Base-by-base conservation (phyloP, 148 eudicot species). In the Simmondsia chinensis region DNA sequence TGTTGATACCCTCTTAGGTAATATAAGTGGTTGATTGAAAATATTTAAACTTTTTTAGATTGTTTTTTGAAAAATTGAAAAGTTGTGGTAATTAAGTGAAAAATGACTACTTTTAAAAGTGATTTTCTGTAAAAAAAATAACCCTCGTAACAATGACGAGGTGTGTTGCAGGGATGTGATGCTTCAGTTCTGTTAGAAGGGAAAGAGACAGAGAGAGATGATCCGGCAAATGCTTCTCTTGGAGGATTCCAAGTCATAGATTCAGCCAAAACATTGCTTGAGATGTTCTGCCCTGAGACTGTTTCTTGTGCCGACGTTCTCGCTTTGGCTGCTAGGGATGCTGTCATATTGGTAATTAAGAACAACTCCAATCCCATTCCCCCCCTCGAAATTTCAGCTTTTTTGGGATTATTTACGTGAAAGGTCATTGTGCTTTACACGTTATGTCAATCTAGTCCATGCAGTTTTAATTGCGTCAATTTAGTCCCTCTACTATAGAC, bases 251-350 rank as follows among this genome's bases (percentile, higher is more conserved):
- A 64, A 33, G 85, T 78, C 10, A 69, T 82, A 15, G 85, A 82
- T 5, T 26, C 85, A 2, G 91, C 82, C 0, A 82, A 82, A 47
- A 57, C 64, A 28, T 43, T 46, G 32, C 59, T 78, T 2, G 91
- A 82, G 68, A 35, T 54, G 4, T 82, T 71, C 27, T 82, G 91
- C 12, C 91, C 91, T 0, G 65, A 20, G 19, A 66, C 60, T 40
- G 91, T 82, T 54, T 82, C 91, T 9, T 82, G 91, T 43, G 82
- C 91, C n/a, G 91, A 82, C 48, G 54, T 82, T 62, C 45, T 81
- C 25, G 81, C 78, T 46, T 35, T 81, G 73, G 84, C 85, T 36
- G 85, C 85, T 43, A 54, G 93, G 49, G 86, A 82, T 34, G 75
- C 86, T 3, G 75, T 82, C 9, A 66, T 68, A 38, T 53, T 77